These are phyloP conservation scores for Cairneyella variabilis DNA, from an alignment of 495 filamentous ascomycete species.

Conservation along the genomic window DNA sequence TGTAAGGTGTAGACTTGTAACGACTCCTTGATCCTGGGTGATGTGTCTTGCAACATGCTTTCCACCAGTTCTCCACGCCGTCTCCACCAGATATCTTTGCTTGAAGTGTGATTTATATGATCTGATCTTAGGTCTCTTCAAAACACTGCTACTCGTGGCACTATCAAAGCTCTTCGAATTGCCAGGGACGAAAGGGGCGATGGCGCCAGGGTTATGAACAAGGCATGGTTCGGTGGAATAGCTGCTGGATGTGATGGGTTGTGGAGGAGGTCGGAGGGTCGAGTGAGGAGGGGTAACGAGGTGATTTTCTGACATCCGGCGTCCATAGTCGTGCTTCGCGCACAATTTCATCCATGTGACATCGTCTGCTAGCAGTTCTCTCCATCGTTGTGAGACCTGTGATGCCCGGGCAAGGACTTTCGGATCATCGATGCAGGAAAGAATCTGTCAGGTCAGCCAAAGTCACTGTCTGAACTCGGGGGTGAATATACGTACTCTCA, in stretches of 20 bases:
- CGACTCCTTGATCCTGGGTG: slow-evolving; percentile 91
- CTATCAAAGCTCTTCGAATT: slow-evolving; percentile 38
- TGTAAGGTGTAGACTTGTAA: slow-evolving; percentile 92
- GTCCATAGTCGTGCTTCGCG: slow-evolving; percentile 84
- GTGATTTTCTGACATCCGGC: slow-evolving; percentile 41
- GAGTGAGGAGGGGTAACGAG: slow-evolving; percentile 12
- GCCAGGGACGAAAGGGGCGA: not conserved
- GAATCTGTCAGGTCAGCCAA: slow-evolving; percentile 50
- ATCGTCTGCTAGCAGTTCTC: slow-evolving; percentile 89
- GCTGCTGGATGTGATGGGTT: slow-evolving; percentile 15
- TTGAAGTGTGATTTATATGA: slow-evolving; percentile 97
- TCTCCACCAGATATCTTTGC: slow-evolving; percentile 93
- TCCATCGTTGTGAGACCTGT: slow-evolving; percentile 89
- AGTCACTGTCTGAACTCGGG: not conserved
- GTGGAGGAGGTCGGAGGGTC: slow-evolving; percentile 22
- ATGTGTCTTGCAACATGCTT: slow-evolving; percentile 74
- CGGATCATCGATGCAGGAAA: slow-evolving; percentile 92
- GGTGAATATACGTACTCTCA: slow-evolving; percentile 54
- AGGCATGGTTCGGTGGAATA: slow-evolving; percentile 4
- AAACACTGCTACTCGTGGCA: slow-evolving; percentile 19
- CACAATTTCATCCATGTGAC: slow-evolving; percentile 97
- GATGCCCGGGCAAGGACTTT: slow-evolving; percentile 87
- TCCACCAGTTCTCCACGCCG: slow-evolving; percentile 91
- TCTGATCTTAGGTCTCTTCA: slow-evolving; percentile 37
- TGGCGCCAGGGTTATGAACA: slow-evolving; percentile 8